Conservation (phyloP, 2,329 filamentous ascomycete genomes). For the Paecilomyces sp. region DNA sequence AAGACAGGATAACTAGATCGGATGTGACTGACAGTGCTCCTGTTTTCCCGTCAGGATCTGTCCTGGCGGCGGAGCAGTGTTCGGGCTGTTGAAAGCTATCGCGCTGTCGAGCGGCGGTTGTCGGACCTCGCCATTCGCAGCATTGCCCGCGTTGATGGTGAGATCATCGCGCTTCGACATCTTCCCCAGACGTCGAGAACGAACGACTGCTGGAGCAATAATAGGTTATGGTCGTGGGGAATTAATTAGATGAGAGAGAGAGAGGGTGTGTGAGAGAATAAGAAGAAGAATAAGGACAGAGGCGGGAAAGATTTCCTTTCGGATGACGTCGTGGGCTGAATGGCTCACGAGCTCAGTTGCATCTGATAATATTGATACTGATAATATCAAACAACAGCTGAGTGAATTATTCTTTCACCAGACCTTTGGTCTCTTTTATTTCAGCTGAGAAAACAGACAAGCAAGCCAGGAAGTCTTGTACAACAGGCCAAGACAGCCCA, state of each 20-base stretch:
- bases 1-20: background rate
- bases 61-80: conserved; percentile 41
- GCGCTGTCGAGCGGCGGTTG: background rate
- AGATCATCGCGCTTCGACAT: background rate
- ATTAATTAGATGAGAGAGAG: background rate
- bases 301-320: background rate
- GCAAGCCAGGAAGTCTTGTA: background rate
- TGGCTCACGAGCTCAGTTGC: background rate
- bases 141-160: background rate
- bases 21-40: conserved; percentile 70
- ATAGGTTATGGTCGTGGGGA: background rate
- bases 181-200: background rate
- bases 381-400: background rate
- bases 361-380: no score
- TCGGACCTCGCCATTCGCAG: background rate
- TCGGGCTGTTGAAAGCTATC: conserved; percentile 3
- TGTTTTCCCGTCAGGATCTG: conserved; percentile 84
- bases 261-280: no score
- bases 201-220: background rate
- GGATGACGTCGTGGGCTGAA: background rate
- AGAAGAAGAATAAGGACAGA: no score
- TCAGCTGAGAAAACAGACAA: background rate
- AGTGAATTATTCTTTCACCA: background rate
- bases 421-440: background rate
- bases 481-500: background rate